Conservation (phyloP, 495 filamentous ascomycete species). For the Glonium stellatum region DNA sequence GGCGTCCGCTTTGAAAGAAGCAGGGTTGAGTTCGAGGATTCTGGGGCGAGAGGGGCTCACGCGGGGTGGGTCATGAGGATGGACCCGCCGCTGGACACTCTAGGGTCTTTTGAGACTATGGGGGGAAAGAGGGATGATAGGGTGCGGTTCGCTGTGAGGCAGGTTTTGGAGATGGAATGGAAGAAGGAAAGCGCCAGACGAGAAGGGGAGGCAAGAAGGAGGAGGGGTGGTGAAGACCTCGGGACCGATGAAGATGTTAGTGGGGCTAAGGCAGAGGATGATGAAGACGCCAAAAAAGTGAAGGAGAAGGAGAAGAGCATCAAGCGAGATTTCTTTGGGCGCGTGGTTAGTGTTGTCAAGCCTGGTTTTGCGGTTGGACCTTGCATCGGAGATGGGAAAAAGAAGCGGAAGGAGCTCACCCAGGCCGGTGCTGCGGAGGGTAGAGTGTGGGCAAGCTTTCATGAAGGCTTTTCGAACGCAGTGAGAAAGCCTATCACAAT, state of each 20-base stretch:
- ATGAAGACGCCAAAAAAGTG: constrained; percentile 25
- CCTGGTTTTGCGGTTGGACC: constrained; percentile 8
- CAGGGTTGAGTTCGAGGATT: constrained; percentile 57
- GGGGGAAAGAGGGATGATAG: constrained; percentile 49
- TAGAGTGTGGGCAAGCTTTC: constrained; percentile 84
- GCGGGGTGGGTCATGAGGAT: constrained; percentile 79
- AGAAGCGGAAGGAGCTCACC: constrained; percentile 36
- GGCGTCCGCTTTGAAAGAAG: constrained; percentile 77
- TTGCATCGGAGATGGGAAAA: constrained; percentile 35
- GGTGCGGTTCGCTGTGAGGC: constrained; percentile 76
- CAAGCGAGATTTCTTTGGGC: constrained; percentile 89
- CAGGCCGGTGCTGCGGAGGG: constrained; percentile 33
- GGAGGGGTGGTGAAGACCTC: constrained; percentile 20
- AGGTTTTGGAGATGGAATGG: constrained; percentile 86
- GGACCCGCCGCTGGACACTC: constrained; percentile 79
- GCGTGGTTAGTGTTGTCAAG: constrained; percentile 45
- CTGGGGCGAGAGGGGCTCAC: constrained; percentile 36
- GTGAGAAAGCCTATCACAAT: constrained; percentile 87
- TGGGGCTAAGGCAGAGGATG: constrained; percentile 39
- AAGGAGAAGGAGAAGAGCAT: constrained; percentile 38
- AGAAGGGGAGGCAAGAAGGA: constrained; percentile 41
- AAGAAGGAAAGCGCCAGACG: constrained; percentile 47
- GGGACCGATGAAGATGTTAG: constrained; percentile 3
- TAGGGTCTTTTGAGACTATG: constrained; percentile 42
- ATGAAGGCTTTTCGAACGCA: constrained; percentile 95